Conservation (phyloP, 2,329 filamentous ascomycete genomes). For the Trichoderma gracile region DNA sequence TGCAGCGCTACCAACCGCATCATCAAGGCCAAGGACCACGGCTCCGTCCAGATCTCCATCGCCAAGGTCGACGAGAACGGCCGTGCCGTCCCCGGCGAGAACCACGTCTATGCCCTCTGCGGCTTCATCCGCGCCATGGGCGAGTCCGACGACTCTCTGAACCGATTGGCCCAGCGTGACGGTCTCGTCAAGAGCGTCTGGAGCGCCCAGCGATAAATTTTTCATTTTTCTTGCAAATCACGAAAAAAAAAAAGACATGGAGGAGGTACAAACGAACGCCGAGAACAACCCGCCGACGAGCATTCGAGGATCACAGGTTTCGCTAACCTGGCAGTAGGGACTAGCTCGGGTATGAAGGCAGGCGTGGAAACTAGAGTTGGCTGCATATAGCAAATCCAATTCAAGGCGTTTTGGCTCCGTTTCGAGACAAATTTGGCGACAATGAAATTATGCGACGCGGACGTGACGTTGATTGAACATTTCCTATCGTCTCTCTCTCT, state of each 20-base stretch:
- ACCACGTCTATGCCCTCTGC: slow-evolving; percentile 95
- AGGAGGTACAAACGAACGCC: slow-evolving; percentile 28
- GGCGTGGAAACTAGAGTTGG: slow-evolving; percentile 46
- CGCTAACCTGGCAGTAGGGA: slow-evolving; percentile 32
- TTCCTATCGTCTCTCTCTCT: slow-evolving; percentile 24
- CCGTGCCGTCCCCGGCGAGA: slow-evolving; percentile 88
- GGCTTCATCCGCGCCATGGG: slow-evolving; percentile 98
- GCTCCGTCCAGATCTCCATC: slow-evolving; percentile 93
- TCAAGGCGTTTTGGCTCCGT: slow-evolving; percentile 50
- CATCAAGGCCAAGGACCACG: slow-evolving; percentile 99
- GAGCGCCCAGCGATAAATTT: slow-evolving; percentile 67
- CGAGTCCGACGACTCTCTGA: slow-evolving; percentile 95
- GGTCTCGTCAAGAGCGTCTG: slow-evolving; percentile 97
- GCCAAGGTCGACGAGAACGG: slow-evolving; percentile 99
- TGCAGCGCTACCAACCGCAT: slow-evolving; percentile 99
- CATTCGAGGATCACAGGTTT: not conserved
- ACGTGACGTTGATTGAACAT: slow-evolving; percentile 34
- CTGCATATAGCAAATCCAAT: slow-evolving; percentile 49
- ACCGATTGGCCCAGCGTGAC: slow-evolving; percentile 93
- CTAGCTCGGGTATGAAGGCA: slow-evolving; percentile 43
- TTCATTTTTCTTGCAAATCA: slow-evolving; percentile 11
- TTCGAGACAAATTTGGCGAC: slow-evolving; percentile 40
- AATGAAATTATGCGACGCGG: slow-evolving; percentile 35
- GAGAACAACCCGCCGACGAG: not conserved
- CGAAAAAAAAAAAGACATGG: slow-evolving; percentile 16